Evolutionary conservation across 345 rosid genomes (phyloP), one percentile per base, ranked within the genome.

Genomic region (Syzygium jambos): DNA sequence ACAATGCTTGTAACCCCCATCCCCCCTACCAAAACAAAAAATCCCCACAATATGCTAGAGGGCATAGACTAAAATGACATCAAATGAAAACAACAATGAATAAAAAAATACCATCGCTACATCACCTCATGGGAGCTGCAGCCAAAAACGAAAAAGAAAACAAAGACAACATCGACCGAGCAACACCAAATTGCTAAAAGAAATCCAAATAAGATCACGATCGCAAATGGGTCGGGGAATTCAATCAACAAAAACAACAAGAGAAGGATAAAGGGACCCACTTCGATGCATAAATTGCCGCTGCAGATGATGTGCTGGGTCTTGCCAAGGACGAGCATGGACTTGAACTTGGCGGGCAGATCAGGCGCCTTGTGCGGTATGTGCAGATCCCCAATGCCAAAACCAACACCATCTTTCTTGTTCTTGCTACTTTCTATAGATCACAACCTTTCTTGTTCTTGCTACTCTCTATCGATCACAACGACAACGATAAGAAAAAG

Each of bases 301-400:
- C 98, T 93, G 90, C 97, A 97, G 88, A 96, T 93, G 92, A 96
- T 95, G 78, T 96, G 99, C 88, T 97, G 98, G 92, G 95, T 97
- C 96, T 97, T 96, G 82, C 98, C 99, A 87, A 97, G 98, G 59
- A 95, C 99, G 82, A 97, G 97, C 98, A 97, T 97, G 73, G 98
- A 93, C 93, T 97, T 97, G 93, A 96, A 96, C 91, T 97, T 97
- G 0, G 96, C 92, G 38, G 38, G 99, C 73, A 97, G 95, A 96
- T 96, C 99, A 89, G 98, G 86, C 21, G 98, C 99, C 89, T 98
- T 93, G 83, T 96, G 97, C 65, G 99, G 98, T 85, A 96, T 92
- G 89, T 97, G 98, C 38, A 97, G 91, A 90, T 97, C 99, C 53
- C 99, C 51, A 97, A 89, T 7, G 99, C 99, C 86, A 97, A 91